phyloP scores from a whole-genome alignment of 129 eudicot species.

The Ambrosia trifida region DNA sequence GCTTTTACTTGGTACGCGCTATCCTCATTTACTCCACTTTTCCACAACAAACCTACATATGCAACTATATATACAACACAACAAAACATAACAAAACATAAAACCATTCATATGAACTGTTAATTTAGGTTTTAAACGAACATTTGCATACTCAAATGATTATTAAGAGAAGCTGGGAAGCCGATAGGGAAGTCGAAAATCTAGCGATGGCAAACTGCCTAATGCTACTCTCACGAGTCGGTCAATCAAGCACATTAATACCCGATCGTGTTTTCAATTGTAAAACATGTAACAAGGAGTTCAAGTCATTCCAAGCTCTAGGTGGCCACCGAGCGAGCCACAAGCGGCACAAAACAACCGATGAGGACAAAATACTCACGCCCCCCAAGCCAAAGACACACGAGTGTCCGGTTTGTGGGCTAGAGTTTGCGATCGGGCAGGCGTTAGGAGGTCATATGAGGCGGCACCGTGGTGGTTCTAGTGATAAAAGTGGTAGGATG shows the following conservation, averaged over 20 bases:
- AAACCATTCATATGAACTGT: no score
- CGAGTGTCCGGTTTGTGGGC: constrained; percentile 51
- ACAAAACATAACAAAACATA: neutral
- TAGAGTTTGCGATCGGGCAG: constrained; percentile 48
- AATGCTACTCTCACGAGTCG: constrained; percentile 43
- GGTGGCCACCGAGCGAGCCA: constrained; percentile 76
- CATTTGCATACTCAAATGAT: constrained; percentile 8
- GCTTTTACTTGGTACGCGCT: constrained; percentile 21
- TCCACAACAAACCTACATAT: constrained; percentile 14
- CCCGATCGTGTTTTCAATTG: constrained; percentile 39
- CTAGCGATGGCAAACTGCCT: constrained; percentile 56
- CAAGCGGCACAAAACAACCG: constrained; percentile 24
- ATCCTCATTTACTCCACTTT: constrained; percentile 21
- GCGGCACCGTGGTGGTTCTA: constrained; percentile 41
- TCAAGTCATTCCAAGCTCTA: constrained; percentile 52
- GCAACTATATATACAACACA: constrained; percentile 12
- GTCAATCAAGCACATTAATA: neutral
- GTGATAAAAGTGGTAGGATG: constrained; percentile 13
- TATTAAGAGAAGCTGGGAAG: constrained; percentile 37
- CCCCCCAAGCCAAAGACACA: constrained; percentile 41
- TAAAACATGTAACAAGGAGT: constrained; percentile 40
- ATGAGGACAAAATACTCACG: neutral
- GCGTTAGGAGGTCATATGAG: constrained; percentile 69
- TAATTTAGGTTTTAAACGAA: no score
- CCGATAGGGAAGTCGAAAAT: constrained; percentile 36